Evolutionary conservation across 1,139 yeast species (phyloP), one percentile per base, ranked within the genome.

Genomic region (Hyphopichia fennica): DNA sequence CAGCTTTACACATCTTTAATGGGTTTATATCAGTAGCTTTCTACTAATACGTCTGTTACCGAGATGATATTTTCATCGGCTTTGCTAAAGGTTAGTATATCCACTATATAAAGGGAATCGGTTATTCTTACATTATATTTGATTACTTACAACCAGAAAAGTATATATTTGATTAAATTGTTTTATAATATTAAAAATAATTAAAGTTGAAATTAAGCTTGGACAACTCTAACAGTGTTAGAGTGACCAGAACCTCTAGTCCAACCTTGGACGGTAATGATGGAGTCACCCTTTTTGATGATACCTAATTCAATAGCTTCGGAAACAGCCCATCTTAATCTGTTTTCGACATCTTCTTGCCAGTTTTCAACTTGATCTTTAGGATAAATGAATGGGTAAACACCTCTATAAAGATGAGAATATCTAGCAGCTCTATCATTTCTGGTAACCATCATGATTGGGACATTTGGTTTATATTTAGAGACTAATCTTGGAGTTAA

Each of bases 171-270:
- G 29, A 13, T 27, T 27, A 27, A 10, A 10, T 22, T 22, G 10
- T 7, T 27, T 27, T 27, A 8, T 11, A 27, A 11, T 27, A 13
- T 11, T 27, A 11, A 27, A 11, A 27, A 7, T 27, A 7, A 27
- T 27, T 11, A 13, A 3, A 28, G 17, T 8, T 4, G 20, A 19
- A n/a, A 3, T 58, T 71, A 73, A 55, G 79, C 79, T 59, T 72
- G 76, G 48, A 76, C 78, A 56, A 75, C 68, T 81, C 98, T 93
- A 72, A 93, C 82, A 53, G 99, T 93, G 86, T 93, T 93, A 64
- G 99, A 87, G 82, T 93, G 96, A 66, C 99, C 99, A 53, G 91
- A 80, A 75, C 99, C 99, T 69, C 95, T 87, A 64, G 96, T 88
- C 95, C 96, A 93, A 69, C 99, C 99, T 81, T 93, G 99, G 66